A percentile compares a stretch with the other conserved stretches of the same genome.
These are phyloP conservation scores for Batrachochytrium dendrobatidis DNA, from an alignment of 371 early-diverging fungal genomes.

Conservation along the genomic window DNA sequence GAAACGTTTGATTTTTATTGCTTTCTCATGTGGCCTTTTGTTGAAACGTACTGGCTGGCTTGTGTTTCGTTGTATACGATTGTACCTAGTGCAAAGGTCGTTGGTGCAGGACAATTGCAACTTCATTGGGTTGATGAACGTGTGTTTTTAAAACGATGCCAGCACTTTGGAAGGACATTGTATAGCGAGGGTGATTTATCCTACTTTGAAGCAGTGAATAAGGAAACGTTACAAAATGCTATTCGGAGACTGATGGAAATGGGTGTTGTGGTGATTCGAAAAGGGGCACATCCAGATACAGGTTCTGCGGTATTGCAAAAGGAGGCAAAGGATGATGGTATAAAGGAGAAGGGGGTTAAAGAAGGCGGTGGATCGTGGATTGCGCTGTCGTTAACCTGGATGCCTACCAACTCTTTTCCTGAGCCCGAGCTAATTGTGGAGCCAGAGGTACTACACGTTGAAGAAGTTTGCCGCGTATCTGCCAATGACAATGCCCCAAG, in stretches of 20 bases:
- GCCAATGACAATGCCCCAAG: too few species aligned
- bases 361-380: neutral
- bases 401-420: neutral
- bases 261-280: conserved; percentile 45
- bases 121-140: conserved; percentile 73
- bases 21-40: conserved; percentile 80
- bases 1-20: conserved; percentile 84
- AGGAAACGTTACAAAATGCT: conserved; percentile 76
- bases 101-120: conserved; percentile 12
- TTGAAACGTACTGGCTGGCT: conserved; percentile 81
- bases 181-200: conserved; percentile 73
- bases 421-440: too few species aligned
- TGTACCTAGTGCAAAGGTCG: conserved; percentile 35
- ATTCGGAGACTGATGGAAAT: conserved; percentile 60
- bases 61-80: conserved; percentile 56
- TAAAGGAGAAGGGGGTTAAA: too few species aligned
- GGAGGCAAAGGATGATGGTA: neutral
- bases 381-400: neutral
- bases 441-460: too few species aligned
- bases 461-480: too few species aligned
- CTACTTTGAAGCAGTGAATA: conserved; percentile 79
- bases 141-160: conserved; percentile 58
- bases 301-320: neutral
- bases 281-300: conserved; percentile 14
- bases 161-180: conserved; percentile 72